Evolutionary conservation across 2,329 filamentous ascomycete genomes (phyloP).

Genomic region (Thelonectria discophora): DNA sequence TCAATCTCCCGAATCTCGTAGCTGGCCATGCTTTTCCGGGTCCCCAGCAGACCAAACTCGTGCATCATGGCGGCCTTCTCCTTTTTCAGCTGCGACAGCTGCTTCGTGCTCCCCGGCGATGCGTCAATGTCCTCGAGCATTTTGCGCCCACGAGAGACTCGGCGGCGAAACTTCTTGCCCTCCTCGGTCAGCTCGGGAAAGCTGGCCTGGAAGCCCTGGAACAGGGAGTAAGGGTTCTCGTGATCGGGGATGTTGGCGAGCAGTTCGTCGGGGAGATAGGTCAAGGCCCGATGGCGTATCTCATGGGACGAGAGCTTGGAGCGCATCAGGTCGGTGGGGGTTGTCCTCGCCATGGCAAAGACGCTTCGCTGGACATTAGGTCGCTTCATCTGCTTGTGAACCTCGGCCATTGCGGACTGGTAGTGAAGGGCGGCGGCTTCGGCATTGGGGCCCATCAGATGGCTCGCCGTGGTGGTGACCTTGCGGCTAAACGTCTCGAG

Average conservation of each 20-base stretch:
- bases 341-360: constrained; percentile 89
- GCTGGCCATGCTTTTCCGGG: constrained; percentile 97
- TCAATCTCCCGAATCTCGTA: constrained; percentile 97
- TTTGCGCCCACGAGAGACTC: constrained; percentile 78
- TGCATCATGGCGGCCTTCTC: constrained; percentile 84
- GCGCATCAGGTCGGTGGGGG: constrained; percentile 92
- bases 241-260: constrained; percentile 88
- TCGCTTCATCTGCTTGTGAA: constrained; percentile 87
- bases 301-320: constrained; percentile 89
- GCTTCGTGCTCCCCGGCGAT: constrained; percentile 66
- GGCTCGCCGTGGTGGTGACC: constrained; percentile 90
- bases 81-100: constrained; percentile 77
- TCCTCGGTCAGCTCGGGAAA: constrained; percentile 77
- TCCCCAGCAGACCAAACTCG: constrained; percentile 86
- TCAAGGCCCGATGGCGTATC: constrained; percentile 91
- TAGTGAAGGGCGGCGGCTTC: constrained; percentile 72
- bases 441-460: constrained; percentile 78
- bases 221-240: constrained; percentile 87
- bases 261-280: constrained; percentile 89
- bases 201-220: constrained; percentile 94
- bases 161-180: constrained; percentile 74
- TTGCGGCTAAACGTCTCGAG: constrained; percentile 94
- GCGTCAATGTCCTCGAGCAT: constrained; percentile 73
- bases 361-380: constrained; percentile 88
- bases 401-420: constrained; percentile 84